A percentile compares a stretch with the other conserved stretches of the same genome.
These are phyloP conservation scores for Epichloe brachyelytri DNA, from an alignment of 2,329 filamentous ascomycete genomes.

Conservation along the genomic window DNA sequence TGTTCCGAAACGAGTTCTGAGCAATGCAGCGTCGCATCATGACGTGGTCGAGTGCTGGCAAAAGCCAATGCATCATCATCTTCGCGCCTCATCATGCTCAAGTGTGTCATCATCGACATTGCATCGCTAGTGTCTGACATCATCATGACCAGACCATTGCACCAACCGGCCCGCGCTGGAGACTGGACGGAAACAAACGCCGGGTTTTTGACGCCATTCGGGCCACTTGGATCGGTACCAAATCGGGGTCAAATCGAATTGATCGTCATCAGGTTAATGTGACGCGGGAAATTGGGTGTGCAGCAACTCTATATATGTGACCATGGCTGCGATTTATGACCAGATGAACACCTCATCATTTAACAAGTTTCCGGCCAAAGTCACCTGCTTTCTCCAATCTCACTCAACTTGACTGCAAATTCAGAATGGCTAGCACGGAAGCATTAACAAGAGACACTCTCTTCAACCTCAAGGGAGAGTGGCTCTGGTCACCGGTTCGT, in stretches of 20 bases:
- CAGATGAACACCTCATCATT: background rate
- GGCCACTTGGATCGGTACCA: background rate
- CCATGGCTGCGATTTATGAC: background rate
- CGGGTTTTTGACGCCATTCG: background rate
- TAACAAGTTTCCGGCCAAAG: background rate
- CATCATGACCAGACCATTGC: conserved; percentile 1
- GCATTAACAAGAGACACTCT: conserved; percentile 24
- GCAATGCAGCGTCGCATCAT: background rate
- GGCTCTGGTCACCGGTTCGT: conserved; percentile 31
- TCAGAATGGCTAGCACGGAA: conserved; percentile 7
- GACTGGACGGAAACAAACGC: background rate
- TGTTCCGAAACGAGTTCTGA: no score
- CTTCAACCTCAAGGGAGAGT: conserved; percentile 29
- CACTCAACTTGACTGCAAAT: background rate
- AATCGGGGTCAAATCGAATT: background rate
- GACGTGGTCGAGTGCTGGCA: background rate
- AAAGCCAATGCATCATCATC: background rate
- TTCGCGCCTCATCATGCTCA: background rate
- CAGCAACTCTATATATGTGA: background rate
- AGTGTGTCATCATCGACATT: background rate
- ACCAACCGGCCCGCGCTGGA: background rate
- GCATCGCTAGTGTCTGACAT: background rate
- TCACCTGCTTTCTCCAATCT: background rate
- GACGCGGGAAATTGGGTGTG: background rate
- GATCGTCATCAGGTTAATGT: background rate